These are phyloP conservation scores for Exophiala bonariae DNA, from an alignment of 2,329 filamentous ascomycete species.

Conservation along the genomic window DNA sequence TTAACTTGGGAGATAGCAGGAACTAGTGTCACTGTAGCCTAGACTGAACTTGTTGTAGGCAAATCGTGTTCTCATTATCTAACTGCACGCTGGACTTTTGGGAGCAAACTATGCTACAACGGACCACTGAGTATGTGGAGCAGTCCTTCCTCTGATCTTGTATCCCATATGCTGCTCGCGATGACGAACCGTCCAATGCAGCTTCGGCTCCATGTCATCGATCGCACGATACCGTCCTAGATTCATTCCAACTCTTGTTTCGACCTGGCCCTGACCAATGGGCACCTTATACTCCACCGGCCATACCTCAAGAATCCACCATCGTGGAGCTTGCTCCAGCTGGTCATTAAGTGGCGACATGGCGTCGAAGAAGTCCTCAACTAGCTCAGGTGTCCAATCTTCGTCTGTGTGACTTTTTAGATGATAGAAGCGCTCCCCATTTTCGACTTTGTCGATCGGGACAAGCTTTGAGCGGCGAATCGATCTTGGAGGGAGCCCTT, in stretches of 20 bases:
- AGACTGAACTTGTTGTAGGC: no score
- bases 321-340: constrained; percentile 37
- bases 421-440: constrained; percentile 22
- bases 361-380: constrained; percentile 46
- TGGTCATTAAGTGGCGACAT: constrained; percentile 43
- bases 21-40: no score
- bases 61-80: no score
- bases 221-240: constrained; percentile 39
- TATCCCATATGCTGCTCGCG: constrained; percentile 38
- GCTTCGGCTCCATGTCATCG: constrained; percentile 37
- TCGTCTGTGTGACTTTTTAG: constrained; percentile 1
- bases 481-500: constrained; percentile 34
- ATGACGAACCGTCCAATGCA: constrained; percentile 47
- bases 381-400: constrained; percentile 39
- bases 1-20: no score
- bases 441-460: constrained; percentile 28
- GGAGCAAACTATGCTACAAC: no score
- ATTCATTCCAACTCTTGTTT: constrained; percentile 40
- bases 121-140: no score
- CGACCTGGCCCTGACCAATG: constrained; percentile 35
- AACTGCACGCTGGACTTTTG: no score
- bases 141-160: constrained; percentile 29
- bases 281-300: constrained; percentile 42
- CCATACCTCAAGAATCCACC: constrained; percentile 48
- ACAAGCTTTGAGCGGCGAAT: constrained; percentile 33